phyloP scores from a whole-genome alignment of 1,284 basidiomycete genomes.

The Butyriboletus appendiculatus region DNA sequence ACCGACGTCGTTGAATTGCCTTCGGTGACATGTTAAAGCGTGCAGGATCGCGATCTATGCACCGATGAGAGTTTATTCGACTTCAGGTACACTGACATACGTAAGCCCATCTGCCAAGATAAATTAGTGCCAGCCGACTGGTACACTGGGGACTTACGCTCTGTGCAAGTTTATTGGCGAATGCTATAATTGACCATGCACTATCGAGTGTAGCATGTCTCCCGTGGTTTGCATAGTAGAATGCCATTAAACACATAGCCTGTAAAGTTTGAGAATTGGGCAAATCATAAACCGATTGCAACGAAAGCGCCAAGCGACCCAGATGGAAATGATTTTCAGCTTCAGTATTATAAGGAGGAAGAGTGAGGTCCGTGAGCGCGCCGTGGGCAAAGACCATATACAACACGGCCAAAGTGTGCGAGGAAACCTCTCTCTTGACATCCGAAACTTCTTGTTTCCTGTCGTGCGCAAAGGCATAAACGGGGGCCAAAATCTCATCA shows the following conservation, averaged over 20 bases:
- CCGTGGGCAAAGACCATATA: constrained; percentile 62
- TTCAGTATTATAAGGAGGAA: constrained; percentile 58
- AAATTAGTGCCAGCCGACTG: constrained; percentile 10
- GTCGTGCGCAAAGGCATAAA: constrained; percentile 55
- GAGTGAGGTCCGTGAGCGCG: constrained; percentile 61
- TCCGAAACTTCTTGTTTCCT: constrained; percentile 33
- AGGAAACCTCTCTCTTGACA: constrained; percentile 37
- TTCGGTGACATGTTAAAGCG: constrained; percentile 57
- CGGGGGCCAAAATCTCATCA: constrained; percentile 58
- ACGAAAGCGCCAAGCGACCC: constrained; percentile 54
- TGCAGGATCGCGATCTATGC: constrained; percentile 60
- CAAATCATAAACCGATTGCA: constrained; percentile 63
- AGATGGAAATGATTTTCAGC: constrained; percentile 62
- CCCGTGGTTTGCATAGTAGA: constrained; percentile 56
- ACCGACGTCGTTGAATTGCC: constrained; percentile 53
- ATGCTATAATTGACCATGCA: constrained; percentile 49
- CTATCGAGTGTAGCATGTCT: constrained; percentile 54
- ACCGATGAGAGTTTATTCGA: constrained; percentile 8
- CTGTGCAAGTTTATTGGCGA: constrained; percentile 57
- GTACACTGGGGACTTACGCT: constrained; percentile 43
- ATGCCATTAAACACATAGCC: constrained; percentile 54
- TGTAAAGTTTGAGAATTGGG: constrained; percentile 63
- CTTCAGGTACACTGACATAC: constrained; percentile 37
- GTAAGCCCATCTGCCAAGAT: constrained; percentile 50
- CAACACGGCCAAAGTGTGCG: constrained; percentile 58